These are phyloP conservation scores for Arctium minus DNA, from an alignment of 129 eudicot species.

Conservation along the genomic window DNA sequence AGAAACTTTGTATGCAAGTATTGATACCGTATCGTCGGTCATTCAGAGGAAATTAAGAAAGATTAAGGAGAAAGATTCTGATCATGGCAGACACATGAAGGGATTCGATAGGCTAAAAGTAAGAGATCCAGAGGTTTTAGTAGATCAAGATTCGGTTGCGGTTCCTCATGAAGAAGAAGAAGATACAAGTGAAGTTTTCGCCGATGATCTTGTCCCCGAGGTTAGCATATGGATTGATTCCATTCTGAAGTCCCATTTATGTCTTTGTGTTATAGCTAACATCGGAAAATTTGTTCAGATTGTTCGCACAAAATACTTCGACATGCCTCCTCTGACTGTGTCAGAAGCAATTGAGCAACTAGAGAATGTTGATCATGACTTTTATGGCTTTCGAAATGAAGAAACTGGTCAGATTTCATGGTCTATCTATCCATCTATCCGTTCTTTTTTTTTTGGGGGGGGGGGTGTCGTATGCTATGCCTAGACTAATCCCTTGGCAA, in stretches of 20 bases:
- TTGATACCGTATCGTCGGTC: slow-evolving; percentile 72
- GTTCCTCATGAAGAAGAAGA: slow-evolving; percentile 46
- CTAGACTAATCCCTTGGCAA: too few relatives aligned
- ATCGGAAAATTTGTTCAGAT: slow-evolving; percentile 38
- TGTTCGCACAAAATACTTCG: slow-evolving; percentile 86
- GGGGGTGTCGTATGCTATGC: too few relatives aligned
- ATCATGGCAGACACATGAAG: slow-evolving; percentile 86
- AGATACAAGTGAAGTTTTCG: slow-evolving; percentile 30
- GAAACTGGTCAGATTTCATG: slow-evolving; percentile 61
- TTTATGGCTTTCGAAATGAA: slow-evolving; percentile 88
- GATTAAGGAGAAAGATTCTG: slow-evolving; percentile 89
- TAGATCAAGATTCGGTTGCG: slow-evolving; percentile 39
- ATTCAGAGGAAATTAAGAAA: slow-evolving; percentile 82
- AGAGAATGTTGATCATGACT: slow-evolving; percentile 89
- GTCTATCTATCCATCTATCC: neutral
- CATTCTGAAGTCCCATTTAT: neutral
- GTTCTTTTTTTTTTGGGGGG: too few relatives aligned
- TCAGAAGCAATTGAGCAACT: slow-evolving; percentile 87
- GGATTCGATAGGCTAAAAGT: slow-evolving; percentile 53
- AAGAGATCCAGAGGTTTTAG: slow-evolving; percentile 41
- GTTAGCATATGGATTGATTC: neutral
- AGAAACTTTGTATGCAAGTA: slow-evolving; percentile 66
- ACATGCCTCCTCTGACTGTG: slow-evolving; percentile 87
- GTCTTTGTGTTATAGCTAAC: slow-evolving; percentile 10
- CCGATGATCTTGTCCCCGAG: slow-evolving; percentile 18